Evolutionary conservation across 257 asterid species (phyloP).

Genomic region (Salvia rosmarinus): DNA sequence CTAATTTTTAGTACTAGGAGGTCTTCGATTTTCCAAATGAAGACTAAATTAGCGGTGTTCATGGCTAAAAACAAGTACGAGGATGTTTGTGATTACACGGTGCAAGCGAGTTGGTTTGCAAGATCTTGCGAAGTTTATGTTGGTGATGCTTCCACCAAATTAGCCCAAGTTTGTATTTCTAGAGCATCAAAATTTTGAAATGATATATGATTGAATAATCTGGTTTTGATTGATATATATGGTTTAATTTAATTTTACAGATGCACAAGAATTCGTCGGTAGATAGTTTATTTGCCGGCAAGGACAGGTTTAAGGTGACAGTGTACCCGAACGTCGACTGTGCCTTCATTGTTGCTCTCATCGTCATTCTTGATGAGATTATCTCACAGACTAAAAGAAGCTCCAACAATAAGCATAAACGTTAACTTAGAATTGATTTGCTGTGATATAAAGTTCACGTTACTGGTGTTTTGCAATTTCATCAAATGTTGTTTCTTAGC

Average conservation of each 20-base stretch:
- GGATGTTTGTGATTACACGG: constrained; percentile 43
- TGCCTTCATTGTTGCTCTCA: constrained; percentile 68
- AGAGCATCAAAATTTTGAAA: background rate
- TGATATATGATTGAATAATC: background rate
- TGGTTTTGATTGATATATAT: background rate
- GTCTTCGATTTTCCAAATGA: constrained; percentile 41
- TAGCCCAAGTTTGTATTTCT: constrained; percentile 50
- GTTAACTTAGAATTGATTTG: background rate
- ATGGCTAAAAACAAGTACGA: constrained; percentile 42
- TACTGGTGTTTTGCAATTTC: too few relatives aligned
- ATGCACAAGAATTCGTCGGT: constrained; percentile 58
- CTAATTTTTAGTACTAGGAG: constrained; percentile 41
- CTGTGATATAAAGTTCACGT: too few relatives aligned
- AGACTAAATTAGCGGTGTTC: constrained; percentile 47
- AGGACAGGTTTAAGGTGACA: constrained; percentile 54
- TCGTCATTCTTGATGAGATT: constrained; percentile 66
- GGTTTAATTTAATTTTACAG: constrained; percentile 30
- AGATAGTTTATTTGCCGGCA: constrained; percentile 50
- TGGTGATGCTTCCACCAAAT: constrained; percentile 39
- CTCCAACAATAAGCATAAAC: background rate
- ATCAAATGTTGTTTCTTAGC: too few relatives aligned
- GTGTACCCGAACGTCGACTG: constrained; percentile 68
- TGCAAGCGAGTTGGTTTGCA: constrained; percentile 39
- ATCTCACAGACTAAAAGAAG: constrained; percentile 6
- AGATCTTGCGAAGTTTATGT: constrained; percentile 40